Percentiles rank a stretch among this genome's conserved stretches.
phyloP scores from a whole-genome alignment of 2,329 filamentous ascomycete species.

The Colletotrichum costaricense region DNA sequence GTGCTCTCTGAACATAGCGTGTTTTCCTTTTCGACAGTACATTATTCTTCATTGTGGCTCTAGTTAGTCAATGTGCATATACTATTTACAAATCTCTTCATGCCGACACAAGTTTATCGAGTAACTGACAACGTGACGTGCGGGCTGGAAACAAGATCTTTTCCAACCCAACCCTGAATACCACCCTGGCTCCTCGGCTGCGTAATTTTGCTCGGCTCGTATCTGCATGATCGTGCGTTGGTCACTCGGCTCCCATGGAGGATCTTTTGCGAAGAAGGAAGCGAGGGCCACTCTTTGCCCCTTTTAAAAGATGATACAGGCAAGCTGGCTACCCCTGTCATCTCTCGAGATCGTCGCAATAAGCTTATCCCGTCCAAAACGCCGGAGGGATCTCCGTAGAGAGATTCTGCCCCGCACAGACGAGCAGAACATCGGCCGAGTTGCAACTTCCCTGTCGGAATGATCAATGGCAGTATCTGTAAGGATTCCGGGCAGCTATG shows the following conservation, averaged over 20 bases:
- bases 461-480: not conserved
- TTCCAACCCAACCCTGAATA: too few relatives aligned
- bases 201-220: not conserved
- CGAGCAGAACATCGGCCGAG: not conserved
- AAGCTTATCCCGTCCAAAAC: not conserved
- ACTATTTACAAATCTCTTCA: not conserved
- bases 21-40: conserved; percentile 1
- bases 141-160: not conserved
- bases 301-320: not conserved
- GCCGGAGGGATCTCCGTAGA: not conserved
- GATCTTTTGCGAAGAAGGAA: not conserved
- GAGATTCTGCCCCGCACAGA: not conserved
- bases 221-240: not conserved
- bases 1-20: not conserved
- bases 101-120: not conserved
- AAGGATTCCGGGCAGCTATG: too few relatives aligned
- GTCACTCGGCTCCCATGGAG: not conserved
- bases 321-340: not conserved
- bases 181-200: not conserved
- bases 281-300: not conserved
- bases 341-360: not conserved
- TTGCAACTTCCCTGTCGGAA: not conserved
- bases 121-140: not conserved
- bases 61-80: conserved; percentile 1
- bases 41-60: conserved; percentile 1